These are phyloP conservation scores for Phaeolepiota aurea DNA, from an alignment of 768 basidiomycete species.

Conservation along the genomic window DNA sequence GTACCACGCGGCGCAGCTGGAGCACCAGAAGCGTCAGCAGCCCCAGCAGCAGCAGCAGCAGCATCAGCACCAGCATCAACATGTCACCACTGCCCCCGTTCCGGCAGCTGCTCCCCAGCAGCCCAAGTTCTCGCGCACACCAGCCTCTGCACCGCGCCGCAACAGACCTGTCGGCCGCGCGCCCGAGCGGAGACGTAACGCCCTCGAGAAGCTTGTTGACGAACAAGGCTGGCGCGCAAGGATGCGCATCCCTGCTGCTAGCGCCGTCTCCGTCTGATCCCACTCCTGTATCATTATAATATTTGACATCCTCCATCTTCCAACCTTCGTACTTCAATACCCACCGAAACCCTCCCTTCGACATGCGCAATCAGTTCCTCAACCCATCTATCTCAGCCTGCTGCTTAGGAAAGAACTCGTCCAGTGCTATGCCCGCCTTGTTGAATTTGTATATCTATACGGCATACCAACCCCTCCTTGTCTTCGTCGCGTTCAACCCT, in stretches of 20 bases:
- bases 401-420: too few species aligned
- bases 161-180: constrained; percentile 6
- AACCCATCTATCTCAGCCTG: too few species aligned
- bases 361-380: too few species aligned
- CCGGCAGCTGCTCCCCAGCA: not conserved
- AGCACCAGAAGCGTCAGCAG: constrained; percentile 6
- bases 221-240: not conserved
- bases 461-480: too few species aligned
- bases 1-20: constrained; percentile 10
- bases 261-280: not conserved
- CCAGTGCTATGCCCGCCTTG: too few species aligned
- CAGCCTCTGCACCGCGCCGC: constrained; percentile 5
- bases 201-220: constrained; percentile 1
- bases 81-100: not conserved
- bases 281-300: not conserved
- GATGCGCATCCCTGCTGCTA: not conserved
- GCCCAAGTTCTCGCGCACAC: constrained; percentile 1
- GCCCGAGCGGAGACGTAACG: constrained; percentile 7
- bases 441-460: too few species aligned
- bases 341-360: too few species aligned
- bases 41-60: not conserved
- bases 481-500: too few species aligned
- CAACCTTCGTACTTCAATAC: too few species aligned
- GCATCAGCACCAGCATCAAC: not conserved
- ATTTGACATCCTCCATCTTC: too few species aligned